Conservation (phyloP, 2,329 filamentous ascomycete species). For the Cladophialophora yegresii region DNA sequence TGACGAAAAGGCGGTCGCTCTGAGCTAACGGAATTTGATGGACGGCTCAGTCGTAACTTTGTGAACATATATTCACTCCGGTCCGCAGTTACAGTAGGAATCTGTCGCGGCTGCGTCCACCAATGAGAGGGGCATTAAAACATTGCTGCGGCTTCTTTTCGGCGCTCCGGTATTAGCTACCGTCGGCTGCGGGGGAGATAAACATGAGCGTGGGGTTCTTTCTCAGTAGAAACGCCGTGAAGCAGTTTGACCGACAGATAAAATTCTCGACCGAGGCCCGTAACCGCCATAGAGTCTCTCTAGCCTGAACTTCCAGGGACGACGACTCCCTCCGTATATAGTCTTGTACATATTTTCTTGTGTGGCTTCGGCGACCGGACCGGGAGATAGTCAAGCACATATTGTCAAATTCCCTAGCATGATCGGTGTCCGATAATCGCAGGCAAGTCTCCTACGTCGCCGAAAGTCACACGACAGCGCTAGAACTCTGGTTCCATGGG, state of each 20-base stretch:
- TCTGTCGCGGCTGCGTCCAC: slow-evolving; percentile 5
- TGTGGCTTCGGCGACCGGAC: slow-evolving; percentile 14
- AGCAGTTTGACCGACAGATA: slow-evolving; percentile 10
- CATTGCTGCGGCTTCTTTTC: not conserved
- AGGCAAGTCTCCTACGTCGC: not conserved
- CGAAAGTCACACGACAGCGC: slow-evolving; percentile 11
- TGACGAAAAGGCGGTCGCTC: too few relatives aligned
- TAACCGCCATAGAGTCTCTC: not conserved
- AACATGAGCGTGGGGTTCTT: not conserved
- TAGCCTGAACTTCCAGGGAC: not conserved
- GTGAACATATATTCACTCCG: not conserved
- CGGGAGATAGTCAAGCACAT: not conserved
- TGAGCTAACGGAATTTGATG: not conserved
- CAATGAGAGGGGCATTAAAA: not conserved
- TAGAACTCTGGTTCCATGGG: slow-evolving; percentile 6
- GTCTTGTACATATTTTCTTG: not conserved
- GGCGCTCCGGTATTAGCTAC: not conserved
- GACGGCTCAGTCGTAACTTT: not conserved
- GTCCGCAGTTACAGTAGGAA: not conserved
- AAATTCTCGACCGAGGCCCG: slow-evolving; percentile 22
- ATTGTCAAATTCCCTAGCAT: not conserved
- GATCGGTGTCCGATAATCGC: slow-evolving; percentile 16
- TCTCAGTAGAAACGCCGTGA: not conserved
- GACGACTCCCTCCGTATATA: not conserved
- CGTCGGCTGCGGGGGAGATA: not conserved